phyloP scores from a whole-genome alignment of 768 basidiomycete genomes.

The Lanmaoa pseudosensibilis region DNA sequence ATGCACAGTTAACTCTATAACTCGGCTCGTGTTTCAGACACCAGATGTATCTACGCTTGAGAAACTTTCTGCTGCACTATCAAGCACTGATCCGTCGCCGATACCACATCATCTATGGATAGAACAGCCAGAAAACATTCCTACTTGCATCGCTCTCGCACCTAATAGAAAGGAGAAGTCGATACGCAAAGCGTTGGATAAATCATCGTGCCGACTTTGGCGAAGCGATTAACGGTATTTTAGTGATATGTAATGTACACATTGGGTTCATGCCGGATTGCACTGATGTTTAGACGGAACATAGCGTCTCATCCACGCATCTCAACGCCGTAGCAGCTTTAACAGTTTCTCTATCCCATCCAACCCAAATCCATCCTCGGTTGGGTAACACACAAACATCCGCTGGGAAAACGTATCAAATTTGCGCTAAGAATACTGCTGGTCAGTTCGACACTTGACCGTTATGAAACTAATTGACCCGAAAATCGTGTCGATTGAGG shows the following conservation, averaged over 20 bases:
- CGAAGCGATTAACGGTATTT: conserved; percentile 10
- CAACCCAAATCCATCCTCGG: conserved; percentile 45
- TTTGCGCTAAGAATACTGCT: conserved; percentile 36
- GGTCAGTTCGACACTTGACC: not conserved
- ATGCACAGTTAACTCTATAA: no score
- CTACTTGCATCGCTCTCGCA: conserved; percentile 45
- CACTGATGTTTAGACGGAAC: not conserved
- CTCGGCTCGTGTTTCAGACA: conserved; percentile 24
- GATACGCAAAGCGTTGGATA: conserved; percentile 44
- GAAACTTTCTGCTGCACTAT: conserved; percentile 34
- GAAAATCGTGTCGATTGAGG: conserved; percentile 43
- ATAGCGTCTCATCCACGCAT: not conserved
- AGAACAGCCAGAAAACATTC: conserved; percentile 44
- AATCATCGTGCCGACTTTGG: conserved; percentile 42
- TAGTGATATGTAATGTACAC: not conserved
- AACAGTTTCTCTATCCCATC: conserved; percentile 46
- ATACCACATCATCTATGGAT: conserved; percentile 43
- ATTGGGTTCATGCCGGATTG: not conserved
- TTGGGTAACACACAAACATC: conserved; percentile 53
- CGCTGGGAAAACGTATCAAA: conserved; percentile 43
- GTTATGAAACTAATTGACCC: conserved; percentile 32
- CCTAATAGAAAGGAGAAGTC: conserved; percentile 39
- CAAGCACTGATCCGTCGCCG: conserved; percentile 19
- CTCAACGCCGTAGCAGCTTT: conserved; percentile 34
- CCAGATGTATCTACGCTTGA: conserved; percentile 33